These are phyloP conservation scores for Pseudozyma sp. DNA, from an alignment of 1,284 basidiomycete genomes.

Conservation along the genomic window DNA sequence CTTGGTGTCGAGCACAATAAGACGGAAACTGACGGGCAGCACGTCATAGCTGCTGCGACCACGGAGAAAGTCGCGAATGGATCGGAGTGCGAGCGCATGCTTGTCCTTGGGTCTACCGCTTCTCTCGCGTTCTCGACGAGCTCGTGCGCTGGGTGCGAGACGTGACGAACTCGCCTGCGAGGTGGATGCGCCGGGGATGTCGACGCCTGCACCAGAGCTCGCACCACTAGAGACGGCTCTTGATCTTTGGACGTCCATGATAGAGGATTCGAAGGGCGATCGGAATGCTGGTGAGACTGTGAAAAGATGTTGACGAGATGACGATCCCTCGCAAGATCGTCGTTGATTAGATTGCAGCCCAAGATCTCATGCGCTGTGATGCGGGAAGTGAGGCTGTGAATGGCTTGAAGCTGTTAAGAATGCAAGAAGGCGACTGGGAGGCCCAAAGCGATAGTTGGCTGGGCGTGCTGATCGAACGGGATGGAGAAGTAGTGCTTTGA, in stretches of 20 bases:
- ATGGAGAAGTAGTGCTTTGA: no score
- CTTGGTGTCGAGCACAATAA: constrained; percentile 87
- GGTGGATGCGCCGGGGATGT: constrained; percentile 33
- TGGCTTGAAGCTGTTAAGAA: no score
- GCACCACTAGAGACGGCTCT: constrained; percentile 20
- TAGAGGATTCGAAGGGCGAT: not conserved
- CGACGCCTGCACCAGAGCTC: constrained; percentile 10
- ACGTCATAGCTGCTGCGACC: constrained; percentile 91
- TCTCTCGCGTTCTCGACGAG: constrained; percentile 35
- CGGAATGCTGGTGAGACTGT: no score
- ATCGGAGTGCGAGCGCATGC: constrained; percentile 74
- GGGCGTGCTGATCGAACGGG: no score
- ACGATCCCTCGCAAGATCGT: no score
- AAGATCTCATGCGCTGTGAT: no score
- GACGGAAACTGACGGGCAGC: constrained; percentile 92
- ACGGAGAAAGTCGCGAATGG: constrained; percentile 85
- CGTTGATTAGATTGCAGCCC: no score
- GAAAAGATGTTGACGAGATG: no score
- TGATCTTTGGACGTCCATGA: constrained; percentile 35
- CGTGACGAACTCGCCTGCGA: constrained; percentile 24
- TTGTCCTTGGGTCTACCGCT: constrained; percentile 47
- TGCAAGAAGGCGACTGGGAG: no score
- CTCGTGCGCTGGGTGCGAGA: constrained; percentile 7
- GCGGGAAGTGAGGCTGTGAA: no score
- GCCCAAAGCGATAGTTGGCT: no score